phyloP scores from a whole-genome alignment of 306 rosid genomes.

The Prunus mongolica region DNA sequence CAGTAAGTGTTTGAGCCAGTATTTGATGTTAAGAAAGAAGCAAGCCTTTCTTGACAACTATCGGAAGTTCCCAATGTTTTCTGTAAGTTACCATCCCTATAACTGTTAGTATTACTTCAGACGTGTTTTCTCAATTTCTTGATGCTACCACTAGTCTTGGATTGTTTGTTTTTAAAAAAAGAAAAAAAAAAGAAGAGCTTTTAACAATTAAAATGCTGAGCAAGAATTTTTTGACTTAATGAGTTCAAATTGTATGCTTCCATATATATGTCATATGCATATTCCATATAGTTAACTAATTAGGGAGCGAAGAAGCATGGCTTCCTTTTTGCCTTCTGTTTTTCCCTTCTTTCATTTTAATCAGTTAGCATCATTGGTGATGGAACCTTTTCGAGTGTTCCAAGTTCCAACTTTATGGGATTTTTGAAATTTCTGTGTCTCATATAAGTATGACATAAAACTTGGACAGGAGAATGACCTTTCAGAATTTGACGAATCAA shows the following conservation, averaged over 20 bases:
- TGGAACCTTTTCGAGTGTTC: conserved; percentile 10
- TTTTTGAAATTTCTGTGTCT: conserved; percentile 20
- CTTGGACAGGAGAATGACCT: conserved; percentile 93
- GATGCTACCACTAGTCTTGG: neutral
- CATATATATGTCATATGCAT: neutral
- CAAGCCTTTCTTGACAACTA: conserved; percentile 97
- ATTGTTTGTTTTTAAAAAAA: no score
- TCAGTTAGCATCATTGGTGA: neutral
- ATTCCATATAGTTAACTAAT: neutral
- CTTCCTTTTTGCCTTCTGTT: neutral
- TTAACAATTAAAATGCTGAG: no score
- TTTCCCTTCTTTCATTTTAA: neutral
- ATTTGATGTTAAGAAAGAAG: conserved; percentile 89
- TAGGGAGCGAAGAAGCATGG: neutral
- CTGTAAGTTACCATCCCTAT: conserved; percentile 53
- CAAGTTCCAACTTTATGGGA: conserved; percentile 15
- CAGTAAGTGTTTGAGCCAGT: conserved; percentile 96
- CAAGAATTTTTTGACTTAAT: neutral
- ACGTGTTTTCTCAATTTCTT: conserved; percentile 11
- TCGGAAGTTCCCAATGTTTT: conserved; percentile 97
- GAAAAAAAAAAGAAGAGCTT: neutral
- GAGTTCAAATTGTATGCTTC: neutral
- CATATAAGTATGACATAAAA: conserved; percentile 17
- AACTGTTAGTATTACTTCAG: neutral
- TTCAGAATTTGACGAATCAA: conserved; percentile 96